Evolutionary conservation across 805 yeast species (phyloP), one percentile per base, ranked within the genome.

Genomic region (Ogataea paraovalis): DNA sequence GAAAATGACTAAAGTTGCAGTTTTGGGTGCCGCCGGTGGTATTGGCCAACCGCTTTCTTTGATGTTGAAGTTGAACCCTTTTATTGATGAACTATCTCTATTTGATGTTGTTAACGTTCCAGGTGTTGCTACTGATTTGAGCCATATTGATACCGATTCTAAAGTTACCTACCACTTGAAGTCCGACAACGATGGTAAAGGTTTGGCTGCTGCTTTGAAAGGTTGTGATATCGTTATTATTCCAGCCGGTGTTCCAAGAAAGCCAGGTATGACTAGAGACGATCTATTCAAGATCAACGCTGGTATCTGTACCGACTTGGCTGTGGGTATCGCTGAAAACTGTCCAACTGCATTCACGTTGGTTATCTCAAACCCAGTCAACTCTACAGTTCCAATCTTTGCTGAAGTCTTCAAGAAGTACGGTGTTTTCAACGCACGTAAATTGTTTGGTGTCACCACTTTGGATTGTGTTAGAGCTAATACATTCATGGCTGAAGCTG

Each of bases 211-310:
- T 18, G 67, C 79, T 25, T 67, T 75, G 50, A 68, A 70, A 56
- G 74, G 67, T 42, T 48, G 75, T 14, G 70, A 75, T 55, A 57
- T 75, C 56, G 79, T 75, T 39, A 61, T 75, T 51, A 75, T 75
- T 55, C 80, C 80, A 34, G 79, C 79, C 36, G 97, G 97, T 77
- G 95, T 91, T 49, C 97, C 96, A 76, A 87, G 95, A 82, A 91
- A 90, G 76, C 97, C 97, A 59, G 97, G 97, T 71, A 91, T 91
- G 97, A 88, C 97, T 65, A 87, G 97, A 78, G 97, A 91, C 69
- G 97, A 91, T 67, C 78, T 91, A 62, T 91, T 91, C 84, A 85
- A 87, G 78, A 79, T 56, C 22, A 48, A 48, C 38, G 79, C 80
- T 7, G 80, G 84, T 32, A 90, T 90, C 64, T 84, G 90, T 52